phyloP scores from a whole-genome alignment of 495 filamentous ascomycete species.

The Viridothelium virens region DNA sequence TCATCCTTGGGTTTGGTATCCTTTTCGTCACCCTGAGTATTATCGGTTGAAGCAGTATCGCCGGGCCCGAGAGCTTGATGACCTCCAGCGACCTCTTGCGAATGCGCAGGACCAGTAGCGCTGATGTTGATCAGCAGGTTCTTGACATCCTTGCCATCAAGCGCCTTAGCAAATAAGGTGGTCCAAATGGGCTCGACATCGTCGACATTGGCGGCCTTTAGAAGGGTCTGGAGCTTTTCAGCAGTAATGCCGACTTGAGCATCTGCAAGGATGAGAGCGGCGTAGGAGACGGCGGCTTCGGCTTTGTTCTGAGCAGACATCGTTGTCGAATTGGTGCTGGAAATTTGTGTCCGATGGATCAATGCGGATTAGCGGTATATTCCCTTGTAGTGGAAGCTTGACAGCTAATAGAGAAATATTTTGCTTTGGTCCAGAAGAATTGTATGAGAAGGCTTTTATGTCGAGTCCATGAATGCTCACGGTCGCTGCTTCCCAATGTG shows the following conservation, averaged over 20 bases:
- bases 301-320: neutral
- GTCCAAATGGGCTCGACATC: neutral
- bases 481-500: neutral
- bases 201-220: neutral
- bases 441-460: no score
- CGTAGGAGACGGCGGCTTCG: neutral
- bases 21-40: neutral
- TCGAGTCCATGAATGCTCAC: neutral
- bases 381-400: no score
- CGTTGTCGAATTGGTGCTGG: neutral
- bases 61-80: neutral
- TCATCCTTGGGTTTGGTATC: neutral
- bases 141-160: neutral
- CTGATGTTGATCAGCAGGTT: conserved; percentile 5
- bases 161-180: neutral
- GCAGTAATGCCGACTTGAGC: neutral
- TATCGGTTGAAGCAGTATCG: neutral
- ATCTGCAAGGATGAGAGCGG: neutral
- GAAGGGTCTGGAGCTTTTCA: neutral
- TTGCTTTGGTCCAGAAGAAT: no score
- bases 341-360: neutral
- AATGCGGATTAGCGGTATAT: no score
- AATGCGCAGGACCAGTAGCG: conserved; percentile 5
- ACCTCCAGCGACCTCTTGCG: neutral
- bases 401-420: no score